Base-by-base conservation (phyloP, 2,329 filamentous ascomycete genomes). In the Fusarium sp. region DNA sequence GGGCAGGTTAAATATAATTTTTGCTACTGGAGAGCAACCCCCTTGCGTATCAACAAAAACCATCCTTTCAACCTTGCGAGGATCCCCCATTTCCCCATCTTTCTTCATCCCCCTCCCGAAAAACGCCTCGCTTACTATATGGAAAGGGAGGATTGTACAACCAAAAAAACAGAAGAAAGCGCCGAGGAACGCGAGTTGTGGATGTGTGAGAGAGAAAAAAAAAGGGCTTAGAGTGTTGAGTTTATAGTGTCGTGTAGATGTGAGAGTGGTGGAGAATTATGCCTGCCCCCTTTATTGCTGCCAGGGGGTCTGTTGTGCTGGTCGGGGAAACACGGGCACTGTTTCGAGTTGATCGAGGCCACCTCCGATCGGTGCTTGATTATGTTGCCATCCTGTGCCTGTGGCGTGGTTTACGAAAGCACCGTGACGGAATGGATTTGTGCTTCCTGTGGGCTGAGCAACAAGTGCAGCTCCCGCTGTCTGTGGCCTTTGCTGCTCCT, bases 361-460 rank as follows among this genome's bases (percentile, higher is more conserved):
- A 5, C 95, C 94, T 72, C 97, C 93, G 5, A 96, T 96, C 10
- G 92, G 89, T 78, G 94, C 90, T 74, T 92, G 91, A 69, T 90
- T 90, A 72, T 92, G 89, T 81, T 98, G 95, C 94, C 96, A 98
- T 2, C 94, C 94, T 81, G 94, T 88, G 1, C 96, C 95, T 0
- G 95, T 97, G 71, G 91, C 88, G 78, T 97, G 95, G 79, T 97
- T 96, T 61, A 97, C 92, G 81, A 98, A 97, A 5, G 92, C 91
- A 53, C 93, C 94, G 80, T 98, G 95, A 17, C 96, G 90, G 88
- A 98, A 98, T 1, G 96, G 96, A 78, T 99, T 99, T 3, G 95
- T 98, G 78, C 90, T 94, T 10, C 95, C 95, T 0, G 95, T 98
- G 2, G 92, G 89, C 78, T 96, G 94, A 3, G 94, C 90, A 62